These are phyloP conservation scores for Clathrus columnatus DNA, from an alignment of 768 basidiomycete species.

Conservation along the genomic window DNA sequence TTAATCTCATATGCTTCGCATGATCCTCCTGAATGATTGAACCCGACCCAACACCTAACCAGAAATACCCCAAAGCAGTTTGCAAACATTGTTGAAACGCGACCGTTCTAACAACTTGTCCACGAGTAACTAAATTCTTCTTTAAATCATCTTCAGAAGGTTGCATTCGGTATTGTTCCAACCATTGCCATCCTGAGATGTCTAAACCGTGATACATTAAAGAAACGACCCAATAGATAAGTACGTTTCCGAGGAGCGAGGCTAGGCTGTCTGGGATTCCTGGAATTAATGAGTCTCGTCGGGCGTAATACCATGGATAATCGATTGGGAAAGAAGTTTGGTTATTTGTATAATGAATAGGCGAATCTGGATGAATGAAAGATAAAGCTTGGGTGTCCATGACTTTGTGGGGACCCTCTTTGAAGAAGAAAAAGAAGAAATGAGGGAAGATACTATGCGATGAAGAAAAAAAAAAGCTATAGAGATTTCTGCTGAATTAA, in stretches of 20 bases:
- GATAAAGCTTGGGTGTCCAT: background rate
- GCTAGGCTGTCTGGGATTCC: constrained; percentile 31
- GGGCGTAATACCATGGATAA: constrained; percentile 30
- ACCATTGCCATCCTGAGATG: constrained; percentile 17
- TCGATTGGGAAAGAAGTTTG: background rate
- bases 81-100: constrained; percentile 37
- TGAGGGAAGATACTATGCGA: background rate
- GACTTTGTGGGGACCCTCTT: background rate
- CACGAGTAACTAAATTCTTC: constrained; percentile 32
- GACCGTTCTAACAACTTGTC: constrained; percentile 34
- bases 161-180: constrained; percentile 36
- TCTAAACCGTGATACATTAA: constrained; percentile 34
- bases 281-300: constrained; percentile 24
- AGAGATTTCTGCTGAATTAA: background rate
- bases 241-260: constrained; percentile 29
- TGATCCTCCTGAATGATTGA: constrained; percentile 12
- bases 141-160: constrained; percentile 31
- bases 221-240: constrained; percentile 36
- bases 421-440: background rate
- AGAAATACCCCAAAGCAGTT: constrained; percentile 28
- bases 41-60: constrained; percentile 20
- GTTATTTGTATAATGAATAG: background rate
- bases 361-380: background rate
- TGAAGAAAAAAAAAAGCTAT: background rate
- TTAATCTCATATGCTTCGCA: constrained; percentile 14